Conservation (phyloP, 108 stramenopile species). For the Nitzschia sp. region DNA sequence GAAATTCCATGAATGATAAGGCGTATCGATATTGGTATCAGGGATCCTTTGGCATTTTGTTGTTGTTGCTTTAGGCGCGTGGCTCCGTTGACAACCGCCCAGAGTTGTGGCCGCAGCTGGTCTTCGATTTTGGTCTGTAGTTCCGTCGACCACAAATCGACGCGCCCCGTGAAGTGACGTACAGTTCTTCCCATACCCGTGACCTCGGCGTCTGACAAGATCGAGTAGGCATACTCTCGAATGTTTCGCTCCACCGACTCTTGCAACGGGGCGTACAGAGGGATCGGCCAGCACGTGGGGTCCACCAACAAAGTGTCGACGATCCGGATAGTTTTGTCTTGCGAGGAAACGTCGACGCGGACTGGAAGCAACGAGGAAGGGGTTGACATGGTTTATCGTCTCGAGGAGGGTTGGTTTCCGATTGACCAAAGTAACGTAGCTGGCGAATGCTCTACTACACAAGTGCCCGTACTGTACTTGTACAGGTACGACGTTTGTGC, state of each 20-base stretch:
- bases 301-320: slow-evolving; percentile 69
- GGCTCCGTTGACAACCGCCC: slow-evolving; percentile 16
- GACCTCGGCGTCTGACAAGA: slow-evolving; percentile 74
- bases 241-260: slow-evolving; percentile 57
- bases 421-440: no score
- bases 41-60: not conserved
- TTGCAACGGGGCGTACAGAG: slow-evolving; percentile 33
- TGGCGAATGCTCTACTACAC: no score
- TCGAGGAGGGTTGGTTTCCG: no score
- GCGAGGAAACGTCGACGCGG: slow-evolving; percentile 30
- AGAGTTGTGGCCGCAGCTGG: slow-evolving; percentile 61
- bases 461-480: no score
- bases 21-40: slow-evolving; percentile 46
- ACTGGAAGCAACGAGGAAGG: slow-evolving; percentile 24
- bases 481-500: no score
- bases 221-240: slow-evolving; percentile 49
- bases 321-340: slow-evolving; percentile 42
- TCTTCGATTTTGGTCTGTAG: slow-evolving; percentile 47
- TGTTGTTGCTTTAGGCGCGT: not conserved
- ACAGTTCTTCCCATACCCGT: slow-evolving; percentile 65
- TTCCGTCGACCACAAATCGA: slow-evolving; percentile 56
- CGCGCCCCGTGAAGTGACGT: slow-evolving; percentile 64
- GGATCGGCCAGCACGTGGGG: slow-evolving; percentile 66
- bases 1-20: slow-evolving; percentile 32
- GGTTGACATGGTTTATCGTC: not conserved